phyloP scores from a whole-genome alignment of 495 filamentous ascomycete genomes.

The Durotheca rogersii region DNA sequence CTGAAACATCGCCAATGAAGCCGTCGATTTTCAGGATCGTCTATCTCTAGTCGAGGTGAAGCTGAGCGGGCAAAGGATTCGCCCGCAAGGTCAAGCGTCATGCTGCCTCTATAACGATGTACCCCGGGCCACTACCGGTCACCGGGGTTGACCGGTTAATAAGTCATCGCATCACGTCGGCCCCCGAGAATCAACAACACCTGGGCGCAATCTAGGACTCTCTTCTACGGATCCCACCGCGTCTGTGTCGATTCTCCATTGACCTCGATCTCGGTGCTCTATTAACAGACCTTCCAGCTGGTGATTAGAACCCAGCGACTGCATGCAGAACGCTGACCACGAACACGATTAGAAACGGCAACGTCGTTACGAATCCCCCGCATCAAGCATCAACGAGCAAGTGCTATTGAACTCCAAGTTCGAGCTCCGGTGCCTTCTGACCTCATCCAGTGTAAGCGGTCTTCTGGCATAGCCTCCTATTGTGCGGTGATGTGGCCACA shows the following conservation, averaged over 20 bases:
- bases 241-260: too few relatives aligned
- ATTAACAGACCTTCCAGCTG: too few relatives aligned
- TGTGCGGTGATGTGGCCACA: constrained; percentile 14
- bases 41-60: constrained; percentile 1
- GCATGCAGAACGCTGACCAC: too few relatives aligned
- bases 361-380: background rate
- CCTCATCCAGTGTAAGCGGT: constrained; percentile 2
- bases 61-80: constrained; percentile 1
- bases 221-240: too few relatives aligned
- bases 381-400: background rate
- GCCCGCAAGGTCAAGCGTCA: background rate
- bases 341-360: background rate
- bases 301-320: too few relatives aligned
- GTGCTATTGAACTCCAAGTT: background rate
- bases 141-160: constrained; percentile 13
- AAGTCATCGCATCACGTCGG: constrained; percentile 3
- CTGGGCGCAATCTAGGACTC: background rate
- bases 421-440: constrained; percentile 7
- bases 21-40: background rate
- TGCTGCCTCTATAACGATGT: constrained; percentile 1
- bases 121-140: background rate
- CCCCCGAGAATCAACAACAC: background rate
- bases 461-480: constrained; percentile 3
- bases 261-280: too few relatives aligned
- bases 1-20: background rate